These are phyloP conservation scores for Eruca vesicaria DNA, from an alignment of 441 rosid genomes.

Conservation along the genomic window DNA sequence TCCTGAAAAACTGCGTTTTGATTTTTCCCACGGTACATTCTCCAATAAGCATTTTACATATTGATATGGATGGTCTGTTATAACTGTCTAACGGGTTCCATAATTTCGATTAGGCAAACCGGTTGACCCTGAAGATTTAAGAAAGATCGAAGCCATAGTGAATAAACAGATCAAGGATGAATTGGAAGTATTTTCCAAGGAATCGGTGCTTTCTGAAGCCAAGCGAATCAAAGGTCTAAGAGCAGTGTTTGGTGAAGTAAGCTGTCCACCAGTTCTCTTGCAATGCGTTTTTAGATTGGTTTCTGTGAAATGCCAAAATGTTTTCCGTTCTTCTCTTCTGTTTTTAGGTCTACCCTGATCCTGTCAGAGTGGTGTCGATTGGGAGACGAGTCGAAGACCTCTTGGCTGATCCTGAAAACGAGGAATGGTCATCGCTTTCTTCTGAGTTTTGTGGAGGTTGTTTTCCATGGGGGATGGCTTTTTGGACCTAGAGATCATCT, in stretches of 20 bases:
- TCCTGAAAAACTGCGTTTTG: constrained; percentile 94
- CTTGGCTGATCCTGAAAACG: constrained; percentile 77
- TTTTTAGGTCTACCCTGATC: constrained; percentile 93
- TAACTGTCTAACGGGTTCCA: constrained; percentile 8
- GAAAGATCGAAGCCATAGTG: constrained; percentile 83
- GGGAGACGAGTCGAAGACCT: constrained; percentile 83
- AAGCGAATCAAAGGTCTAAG: constrained; percentile 77
- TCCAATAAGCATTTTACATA: constrained; percentile 3
- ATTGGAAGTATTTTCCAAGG: constrained; percentile 81
- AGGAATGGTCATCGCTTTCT: constrained; percentile 73
- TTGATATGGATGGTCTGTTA: constrained; percentile 17
- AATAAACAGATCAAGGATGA: constrained; percentile 86
- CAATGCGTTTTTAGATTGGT: neutral
- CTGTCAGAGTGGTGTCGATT: constrained; percentile 95
- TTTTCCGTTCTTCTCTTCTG: constrained; percentile 11
- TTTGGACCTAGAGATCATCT: neutral
- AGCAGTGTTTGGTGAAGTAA: constrained; percentile 99
- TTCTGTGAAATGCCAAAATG: neutral
- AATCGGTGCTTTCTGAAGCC: constrained; percentile 77
- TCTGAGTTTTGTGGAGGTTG: constrained; percentile 98
- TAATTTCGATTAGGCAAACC: constrained; percentile 63
- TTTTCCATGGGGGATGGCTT: constrained; percentile 8
- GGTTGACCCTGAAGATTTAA: constrained; percentile 72
- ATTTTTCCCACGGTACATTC: constrained; percentile 90
- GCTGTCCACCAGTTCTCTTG: constrained; percentile 16